Evolutionary conservation across 2,329 filamentous ascomycete species (phyloP).

Genomic region (Cyphellophora europaea): DNA sequence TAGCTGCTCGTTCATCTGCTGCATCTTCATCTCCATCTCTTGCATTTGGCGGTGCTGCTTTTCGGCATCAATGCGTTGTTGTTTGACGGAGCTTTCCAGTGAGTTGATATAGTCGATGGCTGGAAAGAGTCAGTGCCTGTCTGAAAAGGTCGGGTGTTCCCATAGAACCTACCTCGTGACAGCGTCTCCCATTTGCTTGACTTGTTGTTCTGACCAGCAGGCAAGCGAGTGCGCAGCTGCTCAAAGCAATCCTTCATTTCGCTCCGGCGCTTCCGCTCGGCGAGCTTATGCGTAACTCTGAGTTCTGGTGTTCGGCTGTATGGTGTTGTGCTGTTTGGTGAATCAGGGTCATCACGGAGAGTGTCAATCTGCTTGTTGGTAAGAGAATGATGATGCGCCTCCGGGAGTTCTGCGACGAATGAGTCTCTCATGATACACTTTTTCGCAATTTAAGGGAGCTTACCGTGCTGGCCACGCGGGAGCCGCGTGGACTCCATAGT

Average conservation of each 20-base stretch:
- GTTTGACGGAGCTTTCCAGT: conserved; percentile 31
- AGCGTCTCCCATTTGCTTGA: conserved; percentile 45
- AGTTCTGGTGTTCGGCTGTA: conserved; percentile 42
- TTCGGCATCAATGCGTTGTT: conserved; percentile 28
- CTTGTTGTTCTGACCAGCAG: conserved; percentile 38
- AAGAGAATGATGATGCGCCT: conserved; percentile 37
- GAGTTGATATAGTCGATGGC: conserved; percentile 40
- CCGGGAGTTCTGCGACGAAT: conserved; percentile 35
- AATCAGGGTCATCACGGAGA: conserved; percentile 36
- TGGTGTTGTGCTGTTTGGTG: conserved; percentile 31
- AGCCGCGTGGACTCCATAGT: conserved; percentile 46
- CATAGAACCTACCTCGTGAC: conserved; percentile 33
- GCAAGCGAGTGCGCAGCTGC: conserved; percentile 33
- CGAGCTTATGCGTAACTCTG: conserved; percentile 40
- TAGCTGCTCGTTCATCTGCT: conserved; percentile 26
- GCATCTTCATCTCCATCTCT: conserved; percentile 22
- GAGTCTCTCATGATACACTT: too few species aligned
- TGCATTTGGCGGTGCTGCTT: conserved; percentile 22
- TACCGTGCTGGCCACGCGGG: conserved; percentile 39
- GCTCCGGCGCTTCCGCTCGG: conserved; percentile 41
- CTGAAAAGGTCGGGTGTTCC: too few species aligned
- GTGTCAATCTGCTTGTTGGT: conserved; percentile 39
- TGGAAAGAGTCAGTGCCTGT: conserved; percentile 15
- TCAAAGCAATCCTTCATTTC: conserved; percentile 46
- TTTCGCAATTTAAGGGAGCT: too few species aligned